These are phyloP conservation scores for Colletotrichum cereale DNA, from an alignment of 2,329 filamentous ascomycete species.

Conservation along the genomic window DNA sequence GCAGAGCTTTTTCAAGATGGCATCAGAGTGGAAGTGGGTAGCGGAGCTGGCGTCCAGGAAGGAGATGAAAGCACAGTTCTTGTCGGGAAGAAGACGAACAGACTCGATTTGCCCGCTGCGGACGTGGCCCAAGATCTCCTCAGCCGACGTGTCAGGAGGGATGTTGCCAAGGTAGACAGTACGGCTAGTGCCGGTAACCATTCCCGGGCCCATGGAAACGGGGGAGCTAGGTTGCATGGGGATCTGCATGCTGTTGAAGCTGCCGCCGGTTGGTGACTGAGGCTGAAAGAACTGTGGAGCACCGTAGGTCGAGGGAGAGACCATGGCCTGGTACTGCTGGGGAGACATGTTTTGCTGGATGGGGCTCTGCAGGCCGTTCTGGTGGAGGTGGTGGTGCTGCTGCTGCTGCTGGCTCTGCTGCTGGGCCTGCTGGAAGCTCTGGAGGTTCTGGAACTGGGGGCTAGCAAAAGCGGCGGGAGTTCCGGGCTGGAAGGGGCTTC, in stretches of 20 bases:
- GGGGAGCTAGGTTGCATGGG: conserved; percentile 77
- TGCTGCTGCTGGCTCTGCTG: conserved; percentile 68
- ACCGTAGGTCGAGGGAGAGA: conserved; percentile 87
- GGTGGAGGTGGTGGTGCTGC: conserved; percentile 53
- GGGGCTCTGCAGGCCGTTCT: conserved; percentile 78
- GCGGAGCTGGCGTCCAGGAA: conserved; percentile 98
- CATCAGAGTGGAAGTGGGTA: conserved; percentile 99
- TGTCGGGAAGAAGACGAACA: conserved; percentile 95
- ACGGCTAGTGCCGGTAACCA: conserved; percentile 90
- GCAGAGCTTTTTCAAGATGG: conserved; percentile 98
- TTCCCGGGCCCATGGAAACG: conserved; percentile 80
- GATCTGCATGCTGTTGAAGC: conserved; percentile 70
- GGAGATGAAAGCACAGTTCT: conserved; percentile 99
- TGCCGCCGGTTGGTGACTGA: conserved; percentile 85
- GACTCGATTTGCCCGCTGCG: conserved; percentile 98
- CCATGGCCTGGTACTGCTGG: conserved; percentile 84
- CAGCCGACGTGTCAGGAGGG: conserved; percentile 94
- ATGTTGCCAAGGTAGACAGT: conserved; percentile 99
- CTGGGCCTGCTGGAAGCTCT: conserved; percentile 75
- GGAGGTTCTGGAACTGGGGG: conserved; percentile 90
- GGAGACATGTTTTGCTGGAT: conserved; percentile 84
- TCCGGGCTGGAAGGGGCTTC: conserved; percentile 96
- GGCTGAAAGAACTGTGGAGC: conserved; percentile 87
- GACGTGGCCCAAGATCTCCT: conserved; percentile 96
- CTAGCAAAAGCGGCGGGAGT: conserved; percentile 91